phyloP scores from a whole-genome alignment of 2,329 filamentous ascomycete species.

The Colletotrichum phormii region DNA sequence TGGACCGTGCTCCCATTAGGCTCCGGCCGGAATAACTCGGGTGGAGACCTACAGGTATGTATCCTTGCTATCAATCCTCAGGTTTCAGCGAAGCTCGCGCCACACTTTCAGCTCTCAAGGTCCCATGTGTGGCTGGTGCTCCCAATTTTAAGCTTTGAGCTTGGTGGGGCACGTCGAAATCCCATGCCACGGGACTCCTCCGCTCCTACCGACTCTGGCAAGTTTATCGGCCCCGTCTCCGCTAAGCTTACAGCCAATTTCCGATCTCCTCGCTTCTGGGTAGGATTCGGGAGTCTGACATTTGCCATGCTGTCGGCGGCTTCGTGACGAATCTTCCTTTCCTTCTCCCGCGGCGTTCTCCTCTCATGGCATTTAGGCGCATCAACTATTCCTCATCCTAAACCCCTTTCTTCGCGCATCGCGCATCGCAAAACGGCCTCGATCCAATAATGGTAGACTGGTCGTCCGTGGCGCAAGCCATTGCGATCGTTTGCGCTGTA shows the following conservation, averaged over 20 bases:
- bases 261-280: not conserved
- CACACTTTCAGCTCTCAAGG: not conserved
- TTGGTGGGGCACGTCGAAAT: constrained; percentile 24
- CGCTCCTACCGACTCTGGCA: constrained; percentile 3
- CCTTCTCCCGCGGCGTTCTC: not conserved
- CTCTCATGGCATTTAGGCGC: constrained; percentile 14
- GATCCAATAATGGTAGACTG: constrained; percentile 31
- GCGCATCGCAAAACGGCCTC: not conserved
- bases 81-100: not conserved
- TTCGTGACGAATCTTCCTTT: not conserved
- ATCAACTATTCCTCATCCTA: constrained; percentile 41
- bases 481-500: constrained; percentile 61
- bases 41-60: not conserved
- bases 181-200: constrained; percentile 17
- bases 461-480: constrained; percentile 45
- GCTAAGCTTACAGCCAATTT: not conserved
- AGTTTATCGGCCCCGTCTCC: not conserved
- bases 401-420: not conserved
- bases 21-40: constrained; percentile 11
- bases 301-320: not conserved
- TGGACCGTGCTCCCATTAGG: not conserved
- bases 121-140: constrained; percentile 4
- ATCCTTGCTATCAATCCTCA: no score
- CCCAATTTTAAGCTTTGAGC: not conserved
- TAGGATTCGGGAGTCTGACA: not conserved